Evolutionary conservation across 2,329 filamentous ascomycete species (phyloP), one percentile per base, ranked within the genome.

Genomic region (Paracorniculantispora psalliotae): DNA sequence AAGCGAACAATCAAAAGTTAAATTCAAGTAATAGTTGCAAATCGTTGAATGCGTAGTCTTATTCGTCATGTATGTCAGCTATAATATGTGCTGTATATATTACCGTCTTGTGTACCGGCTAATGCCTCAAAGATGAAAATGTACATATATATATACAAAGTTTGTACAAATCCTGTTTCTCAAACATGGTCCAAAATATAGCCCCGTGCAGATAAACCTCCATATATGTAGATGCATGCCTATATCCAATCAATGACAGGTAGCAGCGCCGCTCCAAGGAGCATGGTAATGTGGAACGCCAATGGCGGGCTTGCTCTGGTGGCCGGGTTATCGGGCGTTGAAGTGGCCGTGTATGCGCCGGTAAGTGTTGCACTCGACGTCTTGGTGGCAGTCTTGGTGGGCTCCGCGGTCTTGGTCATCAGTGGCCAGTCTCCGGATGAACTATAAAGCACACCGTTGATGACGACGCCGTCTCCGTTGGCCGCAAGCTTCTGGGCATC

Each of bases 401-500:
- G 55, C 12, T 66, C 65, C 8, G 52, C 17, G 6, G 64, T 63
- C 44, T 62, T 43, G 21, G 69, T 68, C 8, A 69, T 66, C n/a
- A 75, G 65, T 4, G 73, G 72, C 73, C 75, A 81, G 59, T 79
- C 76, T 17, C 68, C 70, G 12, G 69, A 67, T 2, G 71, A 72
- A 35, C 66, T 66, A 62, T 81, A 81, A 65, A 84, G 75, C 21
- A 88, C 75, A 8, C 84, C 86, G 62, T 86, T 84, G 63, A 85
- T 79, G 46, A 87, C 77, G 2, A 80, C 74, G 0, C 85, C 87
- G 33, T 81, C 66, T 3, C 79, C 77, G 1, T 71, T 65, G 49
- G 85, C 77, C 61, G 75, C 78, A 26, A 76, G 67, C 4, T 75
- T 73, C 65, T 84, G 75, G 1, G 82, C 78, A 6, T 75, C 67